Evolutionary conservation across 2,329 filamentous ascomycete species (phyloP), one percentile per base, ranked within the genome.

Genomic region (Exophiala bonariae): DNA sequence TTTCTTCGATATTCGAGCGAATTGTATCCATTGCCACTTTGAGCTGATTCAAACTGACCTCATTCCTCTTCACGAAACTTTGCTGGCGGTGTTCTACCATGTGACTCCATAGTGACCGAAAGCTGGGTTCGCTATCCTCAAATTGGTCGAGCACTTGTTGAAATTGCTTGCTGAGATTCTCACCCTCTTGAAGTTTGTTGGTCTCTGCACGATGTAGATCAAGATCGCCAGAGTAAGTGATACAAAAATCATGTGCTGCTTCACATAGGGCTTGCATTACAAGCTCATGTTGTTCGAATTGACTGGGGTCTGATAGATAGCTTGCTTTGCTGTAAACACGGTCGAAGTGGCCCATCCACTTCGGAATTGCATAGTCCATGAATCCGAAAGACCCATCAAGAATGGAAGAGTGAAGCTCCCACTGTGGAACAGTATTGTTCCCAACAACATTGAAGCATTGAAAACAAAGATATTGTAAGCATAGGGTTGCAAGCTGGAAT

Each of bases 291-390:
- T 23, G 14, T 9, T 16, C 33, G 22, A 14, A 28, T 16, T 3
- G 6, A 28, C 16, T 17, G 19, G 4, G n/a, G 3, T 31, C 18
- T 16, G n/a, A 6, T 10, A 37, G 32, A 8, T 20, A 22, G 17
- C 7, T 65, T 44, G 17, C n/a, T 16, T 10, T 16, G 13, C 17
- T 19, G n/a, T 45, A n/a, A 10, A 66, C 36, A 0, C 40, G 53
- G 3, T 58, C 40, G 8, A 71, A 36, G 44, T 72, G 69, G 11
- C 50, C 36, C 16, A 56, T 51, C 69, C 68, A 72, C 20, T 65
- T 55, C 1, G 67, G 57, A 4, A 60, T 46, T 0, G 67, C 67
- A 23, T 73, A 73, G 39, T 72, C 69, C 13, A 68, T 65, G 34
- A 73, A 67, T 1, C 62, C 58, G 44, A 66, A 71, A 37, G 57